phyloP scores from a whole-genome alignment of 306 rosid genomes.

The Adenanthera pavonina region DNA sequence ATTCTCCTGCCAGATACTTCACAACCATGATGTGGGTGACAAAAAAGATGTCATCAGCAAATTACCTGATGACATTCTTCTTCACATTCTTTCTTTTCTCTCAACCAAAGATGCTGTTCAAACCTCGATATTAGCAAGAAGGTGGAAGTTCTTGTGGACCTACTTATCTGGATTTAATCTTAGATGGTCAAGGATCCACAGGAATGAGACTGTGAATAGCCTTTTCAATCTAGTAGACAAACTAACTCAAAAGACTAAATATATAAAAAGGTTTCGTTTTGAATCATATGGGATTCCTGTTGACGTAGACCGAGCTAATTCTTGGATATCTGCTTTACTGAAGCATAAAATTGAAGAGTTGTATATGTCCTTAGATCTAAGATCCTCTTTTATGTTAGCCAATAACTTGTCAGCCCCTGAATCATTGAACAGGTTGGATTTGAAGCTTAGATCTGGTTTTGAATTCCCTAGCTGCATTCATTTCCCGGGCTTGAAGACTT shows the following conservation, averaged over 20 bases:
- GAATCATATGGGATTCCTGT: not conserved
- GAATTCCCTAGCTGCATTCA: not conserved
- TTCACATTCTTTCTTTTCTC: too few relatives aligned
- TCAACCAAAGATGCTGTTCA: too few relatives aligned
- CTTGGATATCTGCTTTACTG: constrained; percentile 1
- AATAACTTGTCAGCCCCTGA: constrained; percentile 1
- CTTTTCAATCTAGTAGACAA: constrained; percentile 14
- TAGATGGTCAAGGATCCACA: not conserved
- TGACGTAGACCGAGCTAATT: not conserved
- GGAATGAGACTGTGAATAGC: not conserved
- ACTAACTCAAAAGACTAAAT: not conserved
- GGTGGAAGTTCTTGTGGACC: constrained; percentile 36
- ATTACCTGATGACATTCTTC: constrained; percentile 29
- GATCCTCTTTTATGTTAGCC: not conserved
- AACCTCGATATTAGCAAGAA: constrained; percentile 9
- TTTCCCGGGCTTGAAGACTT: constrained; percentile 27
- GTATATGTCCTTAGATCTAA: not conserved
- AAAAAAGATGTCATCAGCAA: constrained; percentile 22
- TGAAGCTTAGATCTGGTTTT: not conserved
- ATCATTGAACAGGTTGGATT: constrained; percentile 2
- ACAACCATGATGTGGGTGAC: not conserved
- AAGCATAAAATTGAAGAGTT: constrained; percentile 30
- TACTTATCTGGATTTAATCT: constrained; percentile 16
- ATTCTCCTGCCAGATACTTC: not conserved
- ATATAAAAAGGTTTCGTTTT: constrained; percentile 6